Percentiles rank a stretch among this genome's conserved stretches.
These are phyloP conservation scores for Mycena indigotica DNA, from an alignment of 768 basidiomycete genomes.

Conservation along the genomic window DNA sequence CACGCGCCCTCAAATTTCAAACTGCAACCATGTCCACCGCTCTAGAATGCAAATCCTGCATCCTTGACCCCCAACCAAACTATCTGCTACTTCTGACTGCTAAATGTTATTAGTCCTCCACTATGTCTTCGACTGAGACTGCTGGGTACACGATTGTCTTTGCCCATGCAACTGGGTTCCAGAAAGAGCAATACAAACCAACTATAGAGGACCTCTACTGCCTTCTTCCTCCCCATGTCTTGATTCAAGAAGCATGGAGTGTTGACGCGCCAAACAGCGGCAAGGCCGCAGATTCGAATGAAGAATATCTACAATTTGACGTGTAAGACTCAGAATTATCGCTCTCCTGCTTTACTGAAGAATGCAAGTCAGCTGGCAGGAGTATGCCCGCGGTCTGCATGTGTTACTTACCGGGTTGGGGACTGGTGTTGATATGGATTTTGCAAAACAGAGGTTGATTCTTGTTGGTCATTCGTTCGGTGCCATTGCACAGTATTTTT, in stretches of 20 bases:
- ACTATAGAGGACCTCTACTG: constrained; percentile 48
- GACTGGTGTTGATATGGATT: constrained; percentile 50
- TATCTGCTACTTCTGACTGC: constrained; percentile 51
- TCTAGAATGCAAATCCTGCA: constrained; percentile 31
- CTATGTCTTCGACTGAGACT: constrained; percentile 33
- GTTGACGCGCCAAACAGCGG: constrained; percentile 60
- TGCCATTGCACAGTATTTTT: constrained; percentile 44
- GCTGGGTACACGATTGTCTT: constrained; percentile 51
- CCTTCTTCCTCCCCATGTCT: constrained; percentile 24
- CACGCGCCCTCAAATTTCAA: no score
- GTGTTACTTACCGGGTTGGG: constrained; percentile 51
- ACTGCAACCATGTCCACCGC: no score
- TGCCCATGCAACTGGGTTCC: constrained; percentile 56
- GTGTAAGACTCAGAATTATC: constrained; percentile 42
- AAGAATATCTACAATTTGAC: constrained; percentile 32
- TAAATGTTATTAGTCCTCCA: constrained; percentile 47
- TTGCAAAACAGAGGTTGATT: constrained; percentile 47
- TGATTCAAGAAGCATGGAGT: constrained; percentile 51
- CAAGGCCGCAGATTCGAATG: constrained; percentile 52
- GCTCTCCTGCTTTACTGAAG: no score
- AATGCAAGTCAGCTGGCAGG: constrained; percentile 54
- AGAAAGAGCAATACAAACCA: constrained; percentile 65
- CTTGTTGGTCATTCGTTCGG: constrained; percentile 63
- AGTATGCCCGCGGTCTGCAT: constrained; percentile 52
- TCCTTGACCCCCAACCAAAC: constrained; percentile 55